These are phyloP conservation scores for Fusarium mangiferae DNA, from an alignment of 2,329 filamentous ascomycete species.

Conservation along the genomic window DNA sequence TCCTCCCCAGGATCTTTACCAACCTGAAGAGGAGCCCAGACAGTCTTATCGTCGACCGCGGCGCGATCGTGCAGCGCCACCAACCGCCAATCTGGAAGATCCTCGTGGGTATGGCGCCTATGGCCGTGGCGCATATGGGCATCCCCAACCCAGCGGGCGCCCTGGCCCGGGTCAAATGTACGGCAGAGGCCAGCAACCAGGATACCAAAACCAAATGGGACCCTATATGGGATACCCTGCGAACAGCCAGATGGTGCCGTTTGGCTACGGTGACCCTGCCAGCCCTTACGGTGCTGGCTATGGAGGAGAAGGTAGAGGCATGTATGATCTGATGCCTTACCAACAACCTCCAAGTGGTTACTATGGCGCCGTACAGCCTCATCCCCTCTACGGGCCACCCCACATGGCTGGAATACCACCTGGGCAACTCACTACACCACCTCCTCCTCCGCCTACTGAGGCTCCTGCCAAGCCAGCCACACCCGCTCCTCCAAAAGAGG, in stretches of 20 bases:
- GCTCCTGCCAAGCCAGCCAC: slow-evolving; percentile 54
- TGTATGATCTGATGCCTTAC: slow-evolving; percentile 64
- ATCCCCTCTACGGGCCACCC: slow-evolving; percentile 41
- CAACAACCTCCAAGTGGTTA: slow-evolving; percentile 48
- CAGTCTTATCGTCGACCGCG: slow-evolving; percentile 37
- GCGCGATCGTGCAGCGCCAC: slow-evolving; percentile 33
- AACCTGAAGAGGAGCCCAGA: slow-evolving; percentile 39
- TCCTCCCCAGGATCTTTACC: slow-evolving; percentile 47
- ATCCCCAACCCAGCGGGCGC: slow-evolving; percentile 21
- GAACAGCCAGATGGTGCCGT: slow-evolving; percentile 61
- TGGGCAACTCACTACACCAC: slow-evolving; percentile 39
- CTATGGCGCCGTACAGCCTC: slow-evolving; percentile 45
- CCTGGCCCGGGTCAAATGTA: slow-evolving; percentile 43
- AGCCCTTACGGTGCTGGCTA: slow-evolving; percentile 58
- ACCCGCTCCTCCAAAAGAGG: slow-evolving; percentile 54
- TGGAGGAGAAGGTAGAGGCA: slow-evolving; percentile 50
- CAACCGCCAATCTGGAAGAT: slow-evolving; percentile 71
- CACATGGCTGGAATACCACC: slow-evolving; percentile 55
- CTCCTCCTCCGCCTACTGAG: slow-evolving; percentile 52
- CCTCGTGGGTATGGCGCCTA: slow-evolving; percentile 68
- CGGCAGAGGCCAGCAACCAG: slow-evolving; percentile 47
- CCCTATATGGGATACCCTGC: slow-evolving; percentile 54
- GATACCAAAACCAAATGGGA: slow-evolving; percentile 60
- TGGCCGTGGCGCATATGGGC: slow-evolving; percentile 51
- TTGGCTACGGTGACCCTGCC: slow-evolving; percentile 45